These are phyloP conservation scores for Sphaerostilbella broomeana DNA, from an alignment of 2,329 filamentous ascomycete species.

Conservation along the genomic window DNA sequence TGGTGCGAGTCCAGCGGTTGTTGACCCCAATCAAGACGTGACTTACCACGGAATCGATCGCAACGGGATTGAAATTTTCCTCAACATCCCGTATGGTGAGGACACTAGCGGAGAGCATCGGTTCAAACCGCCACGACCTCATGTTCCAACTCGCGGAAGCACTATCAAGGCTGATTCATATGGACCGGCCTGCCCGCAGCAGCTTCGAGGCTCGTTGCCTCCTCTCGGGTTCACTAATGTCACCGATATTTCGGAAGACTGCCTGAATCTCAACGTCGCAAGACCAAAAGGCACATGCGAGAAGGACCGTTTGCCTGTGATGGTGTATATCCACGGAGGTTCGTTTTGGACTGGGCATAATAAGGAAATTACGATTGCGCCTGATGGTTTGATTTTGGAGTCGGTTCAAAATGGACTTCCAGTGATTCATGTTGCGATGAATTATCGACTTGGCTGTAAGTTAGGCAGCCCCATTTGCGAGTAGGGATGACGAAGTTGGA, in stretches of 20 bases:
- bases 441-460: conserved; percentile 25
- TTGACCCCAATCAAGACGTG: conserved; percentile 22
- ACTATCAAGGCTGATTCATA: conserved; percentile 32
- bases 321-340: conserved; percentile 31
- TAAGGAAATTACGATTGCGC: conserved; percentile 28
- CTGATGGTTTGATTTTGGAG: conserved; percentile 40
- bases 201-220: conserved; percentile 22
- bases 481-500: neutral
- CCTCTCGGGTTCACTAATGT: conserved; percentile 31
- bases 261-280: conserved; percentile 30
- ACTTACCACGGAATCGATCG: conserved; percentile 37
- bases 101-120: conserved; percentile 39
- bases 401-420: conserved; percentile 36
- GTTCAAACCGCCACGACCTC: conserved; percentile 38
- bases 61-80: conserved; percentile 41
- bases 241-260: conserved; percentile 32
- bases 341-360: conserved; percentile 27
- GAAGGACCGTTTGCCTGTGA: conserved; percentile 26
- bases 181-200: conserved; percentile 40
- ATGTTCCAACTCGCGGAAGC: conserved; percentile 25
- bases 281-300: conserved; percentile 21
- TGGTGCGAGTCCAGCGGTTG: conserved; percentile 4
- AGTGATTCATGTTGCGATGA: conserved; percentile 30
- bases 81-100: conserved; percentile 40
- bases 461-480: neutral